Conservation (phyloP, 2,329 filamentous ascomycete genomes). For the Xylaria arbuscula region DNA sequence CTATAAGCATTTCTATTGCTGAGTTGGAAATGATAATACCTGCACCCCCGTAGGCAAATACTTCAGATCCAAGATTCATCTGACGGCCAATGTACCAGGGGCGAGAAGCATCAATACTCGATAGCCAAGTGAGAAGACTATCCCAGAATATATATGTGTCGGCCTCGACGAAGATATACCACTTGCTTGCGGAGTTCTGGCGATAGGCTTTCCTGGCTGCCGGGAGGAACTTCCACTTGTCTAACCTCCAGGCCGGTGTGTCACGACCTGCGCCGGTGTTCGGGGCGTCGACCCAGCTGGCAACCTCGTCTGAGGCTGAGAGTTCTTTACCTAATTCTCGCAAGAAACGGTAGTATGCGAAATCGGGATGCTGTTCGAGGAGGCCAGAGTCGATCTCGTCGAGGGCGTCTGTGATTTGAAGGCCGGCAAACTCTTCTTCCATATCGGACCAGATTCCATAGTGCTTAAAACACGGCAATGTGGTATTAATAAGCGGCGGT, state of each 20-base stretch:
- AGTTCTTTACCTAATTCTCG: slow-evolving; percentile 18
- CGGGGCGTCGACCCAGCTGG: slow-evolving; percentile 27
- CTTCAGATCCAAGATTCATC: slow-evolving; percentile 22
- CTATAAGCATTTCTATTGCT: slow-evolving; percentile 31
- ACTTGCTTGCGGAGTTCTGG: slow-evolving; percentile 27
- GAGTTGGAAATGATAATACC: slow-evolving; percentile 36
- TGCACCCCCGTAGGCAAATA: slow-evolving; percentile 35
- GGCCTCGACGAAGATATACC: slow-evolving; percentile 36
- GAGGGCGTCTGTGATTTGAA: slow-evolving; percentile 27
- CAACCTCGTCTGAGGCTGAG: slow-evolving; percentile 8
- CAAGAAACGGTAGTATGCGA: slow-evolving; percentile 35
- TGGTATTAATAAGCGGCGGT: slow-evolving; percentile 32
- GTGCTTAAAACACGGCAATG: slow-evolving; percentile 26
- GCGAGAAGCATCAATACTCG: slow-evolving; percentile 25
- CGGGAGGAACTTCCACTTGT: slow-evolving; percentile 38
- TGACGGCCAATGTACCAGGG: slow-evolving; percentile 37
- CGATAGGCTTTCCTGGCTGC: slow-evolving; percentile 33
- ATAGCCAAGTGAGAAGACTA: slow-evolving; percentile 28
- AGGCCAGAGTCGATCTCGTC: slow-evolving; percentile 34
- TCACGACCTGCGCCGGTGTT: slow-evolving; percentile 33
- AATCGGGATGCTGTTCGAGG: slow-evolving; percentile 29
- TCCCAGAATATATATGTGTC: slow-evolving; percentile 36
- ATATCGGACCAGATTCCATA: slow-evolving; percentile 37
- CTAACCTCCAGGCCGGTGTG: slow-evolving; percentile 35
- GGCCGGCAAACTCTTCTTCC: slow-evolving; percentile 32